Base-by-base conservation (phyloP, 805 yeast genomes). In the Candida fluviatilis region DNA sequence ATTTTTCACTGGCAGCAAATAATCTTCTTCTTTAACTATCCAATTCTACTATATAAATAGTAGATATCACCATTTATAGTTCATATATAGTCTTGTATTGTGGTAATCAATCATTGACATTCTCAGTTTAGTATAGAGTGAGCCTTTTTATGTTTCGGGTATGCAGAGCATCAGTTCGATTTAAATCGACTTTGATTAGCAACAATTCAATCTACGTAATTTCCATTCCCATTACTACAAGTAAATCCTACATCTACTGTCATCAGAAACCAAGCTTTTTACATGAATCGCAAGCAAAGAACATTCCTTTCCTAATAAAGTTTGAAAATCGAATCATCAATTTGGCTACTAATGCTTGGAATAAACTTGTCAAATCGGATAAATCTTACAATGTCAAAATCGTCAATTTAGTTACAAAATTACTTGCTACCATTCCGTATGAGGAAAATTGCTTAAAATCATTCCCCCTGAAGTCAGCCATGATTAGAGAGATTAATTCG, bases 371-470 rank as follows among this genome's bases (percentile, higher is more conserved):
- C 31, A 54, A 59, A 1, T 82, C 95, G 1, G 69, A 80, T 2
- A 61, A 67, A 27, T 53, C 65, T 7, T 60, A 82, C 50, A 87
- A 87, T 57, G 64, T 73, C 46, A 70, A 66, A 38, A 72, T 89
- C 32, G 88, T 84, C 2, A 36, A 53, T 2, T 65, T 66, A 44
- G 74, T 82, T 12, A 71, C 75, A 31, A 58, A 56, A 38, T 66
- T 83, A 28, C 57, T 89, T 47, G 73, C 76, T 37, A 69, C 77
- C 16, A 77, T 85, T 5, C 87, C 91, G 2, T 90, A 91, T 76
- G 80, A 82, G 47, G 98, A 90, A 53, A 75, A 77, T 50, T 76
- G 88, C 33, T 65, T 90, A 42, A 69, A 78, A 43, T 75, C 91
- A 2, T 75, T 91, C 17, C 97, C 98, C 1, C 78, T 89, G 2